phyloP scores from a whole-genome alignment of 176 grass and related monocot species.

The Poa annua region DNA sequence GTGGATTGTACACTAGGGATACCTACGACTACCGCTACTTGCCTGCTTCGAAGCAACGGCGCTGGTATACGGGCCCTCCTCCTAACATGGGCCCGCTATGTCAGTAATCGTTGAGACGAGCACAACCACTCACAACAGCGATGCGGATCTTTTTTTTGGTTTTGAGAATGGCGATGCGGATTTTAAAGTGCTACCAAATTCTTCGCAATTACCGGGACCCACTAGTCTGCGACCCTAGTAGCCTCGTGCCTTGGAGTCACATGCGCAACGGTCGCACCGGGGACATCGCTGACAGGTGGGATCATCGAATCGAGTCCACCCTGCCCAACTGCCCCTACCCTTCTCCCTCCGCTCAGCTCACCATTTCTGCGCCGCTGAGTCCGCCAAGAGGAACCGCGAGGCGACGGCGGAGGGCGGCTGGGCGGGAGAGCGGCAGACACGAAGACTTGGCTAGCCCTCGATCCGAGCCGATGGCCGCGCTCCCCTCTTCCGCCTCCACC shows the following conservation, averaged over 20 bases:
- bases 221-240: too few species aligned
- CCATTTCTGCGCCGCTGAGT: constrained; percentile 28
- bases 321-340: not conserved
- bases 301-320: not conserved
- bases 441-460: not conserved
- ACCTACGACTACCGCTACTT: not conserved
- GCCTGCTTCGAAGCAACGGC: not conserved
- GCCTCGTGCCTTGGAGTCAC: not conserved
- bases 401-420: constrained; percentile 13
- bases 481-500: not conserved
- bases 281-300: not conserved
- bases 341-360: not conserved
- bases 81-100: not conserved
- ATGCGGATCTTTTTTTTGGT: too few species aligned
- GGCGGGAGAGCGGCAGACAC: not conserved
- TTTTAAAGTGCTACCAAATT: too few species aligned
- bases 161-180: too few species aligned
- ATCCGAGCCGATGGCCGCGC: not conserved
- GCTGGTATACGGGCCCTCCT: not conserved
- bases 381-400: constrained; percentile 5
- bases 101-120: not conserved
- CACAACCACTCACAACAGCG: too few species aligned
- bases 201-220: too few species aligned
- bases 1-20: too few species aligned
- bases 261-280: not conserved